A percentile compares a stretch with the other conserved stretches of the same genome.
Evolutionary conservation across 495 filamentous ascomycete genomes (phyloP).

Genomic region (Penicillium alfredii): DNA sequence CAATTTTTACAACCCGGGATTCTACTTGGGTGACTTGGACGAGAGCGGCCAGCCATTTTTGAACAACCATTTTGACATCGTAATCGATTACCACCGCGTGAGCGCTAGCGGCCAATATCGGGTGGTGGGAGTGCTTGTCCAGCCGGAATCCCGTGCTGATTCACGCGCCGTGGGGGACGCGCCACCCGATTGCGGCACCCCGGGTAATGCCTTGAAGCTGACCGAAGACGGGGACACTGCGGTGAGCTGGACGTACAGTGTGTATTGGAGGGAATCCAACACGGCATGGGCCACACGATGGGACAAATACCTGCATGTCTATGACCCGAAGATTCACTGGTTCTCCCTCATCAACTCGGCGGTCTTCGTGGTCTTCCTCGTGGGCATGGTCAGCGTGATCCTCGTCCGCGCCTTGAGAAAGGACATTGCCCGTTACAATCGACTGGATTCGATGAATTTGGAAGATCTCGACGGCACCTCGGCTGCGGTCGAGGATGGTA

Average conservation of each 20-base stretch:
- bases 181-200: conserved; percentile 55
- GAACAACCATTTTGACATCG: conserved; percentile 92
- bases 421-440: conserved; percentile 94
- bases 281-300: conserved; percentile 94
- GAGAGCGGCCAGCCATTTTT: conserved; percentile 53
- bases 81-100: conserved; percentile 87
- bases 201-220: conserved; percentile 49
- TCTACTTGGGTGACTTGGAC: conserved; percentile 66
- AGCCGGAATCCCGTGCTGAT: conserved; percentile 66
- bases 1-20: conserved; percentile 81
- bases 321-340: conserved; percentile 96
- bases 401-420: conserved; percentile 80
- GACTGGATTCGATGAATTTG: conserved; percentile 77
- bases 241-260: conserved; percentile 85
- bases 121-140: conserved; percentile 85
- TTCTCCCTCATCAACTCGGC: conserved; percentile 93
- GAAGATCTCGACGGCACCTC: conserved; percentile 76
- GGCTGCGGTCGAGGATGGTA: conserved; percentile 74
- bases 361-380: conserved; percentile 85
- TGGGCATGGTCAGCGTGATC: conserved; percentile 83
- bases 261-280: conserved; percentile 70
- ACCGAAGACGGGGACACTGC: conserved; percentile 59
- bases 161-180: conserved; percentile 48
- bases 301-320: conserved; percentile 96
- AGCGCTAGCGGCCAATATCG: conserved; percentile 60